phyloP scores from a whole-genome alignment of 169 alveolate genomes.

The Eimeria acervulina region DNA sequence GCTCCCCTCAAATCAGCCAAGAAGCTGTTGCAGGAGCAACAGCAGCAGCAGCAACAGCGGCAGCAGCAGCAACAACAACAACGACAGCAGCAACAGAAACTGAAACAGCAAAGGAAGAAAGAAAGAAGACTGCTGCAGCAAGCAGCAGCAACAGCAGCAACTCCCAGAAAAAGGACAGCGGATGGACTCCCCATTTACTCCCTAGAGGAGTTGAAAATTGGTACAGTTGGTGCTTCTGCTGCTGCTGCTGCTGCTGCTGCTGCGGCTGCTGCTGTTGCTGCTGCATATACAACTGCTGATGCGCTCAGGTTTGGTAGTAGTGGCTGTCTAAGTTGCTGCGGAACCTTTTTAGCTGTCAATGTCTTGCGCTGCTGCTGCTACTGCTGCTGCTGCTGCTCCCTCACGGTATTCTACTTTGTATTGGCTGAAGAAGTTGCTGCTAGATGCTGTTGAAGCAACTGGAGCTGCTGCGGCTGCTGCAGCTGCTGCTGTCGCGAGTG shows the following conservation, averaged over 20 bases:
- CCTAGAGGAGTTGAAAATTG: not conserved
- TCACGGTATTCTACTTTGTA: too few relatives aligned
- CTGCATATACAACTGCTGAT: too few relatives aligned
- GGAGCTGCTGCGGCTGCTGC: too few relatives aligned
- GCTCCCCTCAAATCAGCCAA: not conserved
- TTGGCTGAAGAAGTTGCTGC: too few relatives aligned
- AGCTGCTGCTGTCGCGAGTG: not conserved
- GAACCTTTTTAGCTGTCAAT: too few relatives aligned
- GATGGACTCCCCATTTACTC: slow-evolving; percentile 2
- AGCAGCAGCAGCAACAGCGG: not conserved
- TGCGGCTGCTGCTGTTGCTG: not conserved
- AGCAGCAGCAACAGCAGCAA: not conserved
- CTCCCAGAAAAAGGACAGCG: not conserved
- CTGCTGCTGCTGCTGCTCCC: too few relatives aligned
- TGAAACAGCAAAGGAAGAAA: not conserved
- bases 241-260: slow-evolving; percentile 8
- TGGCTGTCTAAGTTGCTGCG: too few relatives aligned
- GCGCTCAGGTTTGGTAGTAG: too few relatives aligned
- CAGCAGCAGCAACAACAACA: not conserved
- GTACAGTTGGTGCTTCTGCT: not conserved
- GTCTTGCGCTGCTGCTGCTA: too few relatives aligned
- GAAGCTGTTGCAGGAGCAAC: not conserved
- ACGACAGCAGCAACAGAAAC: not conserved
- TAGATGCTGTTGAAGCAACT: too few relatives aligned
- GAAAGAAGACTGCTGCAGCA: not conserved